These are phyloP conservation scores for Penicillium fimorum DNA, from an alignment of 495 filamentous ascomycete species.

Conservation along the genomic window DNA sequence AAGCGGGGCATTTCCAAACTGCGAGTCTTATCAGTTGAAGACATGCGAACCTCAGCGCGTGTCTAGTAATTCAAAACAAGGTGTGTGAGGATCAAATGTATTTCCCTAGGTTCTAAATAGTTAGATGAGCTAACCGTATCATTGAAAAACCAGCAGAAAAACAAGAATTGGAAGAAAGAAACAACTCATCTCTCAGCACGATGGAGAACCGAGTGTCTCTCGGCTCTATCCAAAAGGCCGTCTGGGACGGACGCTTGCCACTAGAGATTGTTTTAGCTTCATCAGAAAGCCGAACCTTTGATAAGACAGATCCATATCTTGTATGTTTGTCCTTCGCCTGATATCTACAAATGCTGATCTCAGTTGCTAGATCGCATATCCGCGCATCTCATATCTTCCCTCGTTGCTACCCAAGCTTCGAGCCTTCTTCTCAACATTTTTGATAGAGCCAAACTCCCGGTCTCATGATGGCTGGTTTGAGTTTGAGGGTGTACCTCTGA, in stretches of 20 bases:
- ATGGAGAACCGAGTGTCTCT: slow-evolving; percentile 30
- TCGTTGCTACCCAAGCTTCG: slow-evolving; percentile 77
- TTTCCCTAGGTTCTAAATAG: background rate
- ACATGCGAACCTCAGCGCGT: slow-evolving; percentile 8
- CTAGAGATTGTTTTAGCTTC: slow-evolving; percentile 52
- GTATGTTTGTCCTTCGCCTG: slow-evolving; percentile 27
- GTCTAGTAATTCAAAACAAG: slow-evolving; percentile 4
- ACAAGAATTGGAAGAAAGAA: background rate
- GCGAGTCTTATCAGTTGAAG: slow-evolving; percentile 11
- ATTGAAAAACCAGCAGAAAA: background rate
- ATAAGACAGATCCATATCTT: slow-evolving; percentile 55
- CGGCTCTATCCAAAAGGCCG: slow-evolving; percentile 41
- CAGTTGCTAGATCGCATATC: slow-evolving; percentile 44
- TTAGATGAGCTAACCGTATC: background rate
- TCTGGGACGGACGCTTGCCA: slow-evolving; percentile 54
- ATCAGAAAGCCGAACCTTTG: slow-evolving; percentile 53
- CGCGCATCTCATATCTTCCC: slow-evolving; percentile 60
- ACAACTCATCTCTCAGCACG: background rate
- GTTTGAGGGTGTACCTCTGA: slow-evolving; percentile 73
- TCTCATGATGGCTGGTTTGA: slow-evolving; percentile 67
- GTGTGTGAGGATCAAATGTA: background rate
- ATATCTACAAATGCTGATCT: slow-evolving; percentile 10
- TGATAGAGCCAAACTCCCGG: slow-evolving; percentile 62
- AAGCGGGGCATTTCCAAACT: slow-evolving; percentile 30
- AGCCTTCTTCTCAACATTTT: slow-evolving; percentile 70